Base-by-base conservation (phyloP, 257 asterid species). In the Parsonsia alboflavescens region DNA sequence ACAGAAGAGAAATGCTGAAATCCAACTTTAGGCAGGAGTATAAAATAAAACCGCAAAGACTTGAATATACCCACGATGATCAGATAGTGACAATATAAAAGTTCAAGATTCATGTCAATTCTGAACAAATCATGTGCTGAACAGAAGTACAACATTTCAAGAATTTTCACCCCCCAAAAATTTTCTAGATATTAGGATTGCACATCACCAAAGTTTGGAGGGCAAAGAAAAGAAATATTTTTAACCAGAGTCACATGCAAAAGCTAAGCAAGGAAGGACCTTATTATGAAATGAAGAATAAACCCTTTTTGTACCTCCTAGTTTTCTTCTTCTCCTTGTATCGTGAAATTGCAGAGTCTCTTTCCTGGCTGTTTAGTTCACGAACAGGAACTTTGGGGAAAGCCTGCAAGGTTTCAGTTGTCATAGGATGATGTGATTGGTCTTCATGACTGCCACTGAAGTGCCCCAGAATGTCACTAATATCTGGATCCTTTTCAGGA, bases 291-390 rank as follows among this genome's bases (percentile, higher is more conserved):
- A 59, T 0, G 46, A 61, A 16, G 46, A 78, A 68, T 57, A 36
- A 19, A 64, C 5, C 7, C 61, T 17, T 19, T 2, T 17, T 22
- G 36, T 89, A 94, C 99, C 97, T 93, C 84, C 99, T 82, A 57
- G 88, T 92, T 85, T 90, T 95, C 91, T 81, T 92, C 74, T 95
- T 92, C 82, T 92, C 96, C 86, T 89, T 92, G 84, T 95, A 94
- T 45, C 99, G 90, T 5, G 97, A 84, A 75, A 94, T 75, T 2
- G 97, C 99, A 54, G 85, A 80, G 73, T 87, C 98, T 77, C 99
- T 85, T 77, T 94, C 96, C 54, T 85, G 96, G 86, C 79, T 88
- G 87, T 88, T 90, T 77, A 89, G 48, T 53, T 94, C 96, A 22
- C 93, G 94, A 48, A 78, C 9, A 53, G 75, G 86, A 42, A 77